Conservation (phyloP, 2,329 filamentous ascomycete species). For the Arthrobotrys megalospora region DNA sequence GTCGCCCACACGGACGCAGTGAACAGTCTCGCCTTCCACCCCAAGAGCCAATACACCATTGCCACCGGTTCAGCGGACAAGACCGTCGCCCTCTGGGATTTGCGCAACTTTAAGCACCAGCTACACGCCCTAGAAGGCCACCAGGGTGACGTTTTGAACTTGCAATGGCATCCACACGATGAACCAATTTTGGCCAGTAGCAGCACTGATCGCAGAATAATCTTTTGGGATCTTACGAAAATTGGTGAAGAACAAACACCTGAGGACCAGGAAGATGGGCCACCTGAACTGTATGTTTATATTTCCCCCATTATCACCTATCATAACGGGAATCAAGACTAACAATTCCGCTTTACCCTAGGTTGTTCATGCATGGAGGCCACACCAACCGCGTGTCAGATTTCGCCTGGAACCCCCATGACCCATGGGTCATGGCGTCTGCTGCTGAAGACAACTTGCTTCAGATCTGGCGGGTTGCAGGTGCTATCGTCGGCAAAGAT, state of each 20-base stretch:
- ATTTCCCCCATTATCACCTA: not conserved
- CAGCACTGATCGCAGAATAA: constrained; percentile 91
- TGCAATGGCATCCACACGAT: constrained; percentile 95
- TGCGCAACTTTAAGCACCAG: constrained; percentile 90
- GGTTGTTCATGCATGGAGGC: constrained; percentile 97
- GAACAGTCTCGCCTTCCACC: constrained; percentile 96
- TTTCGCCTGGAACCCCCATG: constrained; percentile 97
- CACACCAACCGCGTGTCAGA: constrained; percentile 97
- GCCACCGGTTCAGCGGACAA: constrained; percentile 96
- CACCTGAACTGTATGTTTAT: constrained; percentile 85
- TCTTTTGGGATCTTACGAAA: constrained; percentile 95
- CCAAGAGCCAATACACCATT: constrained; percentile 87
- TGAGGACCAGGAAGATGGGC: constrained; percentile 94
- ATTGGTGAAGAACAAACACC: constrained; percentile 95
- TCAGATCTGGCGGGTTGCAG: constrained; percentile 91
- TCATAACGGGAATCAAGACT: constrained; percentile 44
- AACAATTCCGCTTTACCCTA: constrained; percentile 66
- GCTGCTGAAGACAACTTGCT: constrained; percentile 97
- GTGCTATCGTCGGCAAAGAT: constrained; percentile 84
- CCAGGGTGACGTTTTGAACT: constrained; percentile 87
- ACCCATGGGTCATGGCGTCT: constrained; percentile 95
- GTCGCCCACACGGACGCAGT: constrained; percentile 89
- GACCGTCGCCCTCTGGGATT: constrained; percentile 94
- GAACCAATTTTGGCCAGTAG: constrained; percentile 89
- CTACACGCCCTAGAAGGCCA: constrained; percentile 92